Evolutionary conservation across 2,329 filamentous ascomycete species (phyloP).

Genomic region (Neophaeococcomyces aloes): DNA sequence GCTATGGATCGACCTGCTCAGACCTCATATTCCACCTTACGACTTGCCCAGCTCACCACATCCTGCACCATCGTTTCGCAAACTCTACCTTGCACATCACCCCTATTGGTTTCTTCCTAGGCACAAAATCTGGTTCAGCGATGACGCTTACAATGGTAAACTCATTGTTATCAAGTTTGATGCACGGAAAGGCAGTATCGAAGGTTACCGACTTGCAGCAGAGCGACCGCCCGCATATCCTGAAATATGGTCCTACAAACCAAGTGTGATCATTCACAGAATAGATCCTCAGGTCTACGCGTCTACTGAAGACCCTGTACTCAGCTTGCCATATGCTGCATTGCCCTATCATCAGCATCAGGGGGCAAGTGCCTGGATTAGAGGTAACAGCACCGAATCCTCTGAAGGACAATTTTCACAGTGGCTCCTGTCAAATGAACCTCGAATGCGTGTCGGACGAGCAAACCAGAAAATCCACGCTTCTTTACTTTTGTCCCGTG

Average conservation of each 20-base stretch:
- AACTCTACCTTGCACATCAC: slow-evolving; percentile 64
- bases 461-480: slow-evolving; percentile 17
- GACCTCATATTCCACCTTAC: slow-evolving; percentile 53
- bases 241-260: slow-evolving; percentile 55
- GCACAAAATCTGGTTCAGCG: slow-evolving; percentile 77
- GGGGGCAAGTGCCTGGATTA: slow-evolving; percentile 19
- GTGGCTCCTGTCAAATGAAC: slow-evolving; percentile 27
- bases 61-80: slow-evolving; percentile 54
- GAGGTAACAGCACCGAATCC: background rate
- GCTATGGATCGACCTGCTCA: slow-evolving; percentile 62
- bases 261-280: slow-evolving; percentile 56
- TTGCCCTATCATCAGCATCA: slow-evolving; percentile 12
- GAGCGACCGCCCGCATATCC: slow-evolving; percentile 46
- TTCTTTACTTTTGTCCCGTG: slow-evolving; percentile 56
- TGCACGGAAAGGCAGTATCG: slow-evolving; percentile 60
- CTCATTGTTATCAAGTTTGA: slow-evolving; percentile 70
- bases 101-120: slow-evolving; percentile 75
- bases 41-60: slow-evolving; percentile 40
- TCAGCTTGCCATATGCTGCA: slow-evolving; percentile 47
- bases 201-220: slow-evolving; percentile 66
- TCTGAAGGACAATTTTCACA: slow-evolving; percentile 10
- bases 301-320: slow-evolving; percentile 62
- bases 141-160: slow-evolving; percentile 61
- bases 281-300: slow-evolving; percentile 62
- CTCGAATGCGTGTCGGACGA: slow-evolving; percentile 33